These are phyloP conservation scores for Arachnopeziza araneosa DNA, from an alignment of 2,329 filamentous ascomycete species.

Conservation along the genomic window DNA sequence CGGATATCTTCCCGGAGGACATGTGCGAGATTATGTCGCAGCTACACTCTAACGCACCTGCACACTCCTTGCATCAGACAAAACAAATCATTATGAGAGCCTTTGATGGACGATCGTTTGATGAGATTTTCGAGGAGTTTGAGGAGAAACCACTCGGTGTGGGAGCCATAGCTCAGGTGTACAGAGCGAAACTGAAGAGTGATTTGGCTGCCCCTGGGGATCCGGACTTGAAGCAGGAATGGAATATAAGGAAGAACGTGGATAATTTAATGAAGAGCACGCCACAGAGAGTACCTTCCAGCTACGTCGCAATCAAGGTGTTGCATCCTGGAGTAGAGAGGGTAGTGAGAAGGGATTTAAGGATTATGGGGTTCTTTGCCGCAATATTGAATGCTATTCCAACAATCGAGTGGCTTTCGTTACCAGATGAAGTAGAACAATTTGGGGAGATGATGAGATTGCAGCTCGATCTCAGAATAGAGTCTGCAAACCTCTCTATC, in stretches of 20 bases:
- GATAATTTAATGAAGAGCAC: conserved; percentile 81
- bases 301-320: conserved; percentile 93
- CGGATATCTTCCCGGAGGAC: conserved; percentile 91
- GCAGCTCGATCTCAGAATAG: conserved; percentile 69
- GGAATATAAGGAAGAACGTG: conserved; percentile 71
- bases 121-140: conserved; percentile 96
- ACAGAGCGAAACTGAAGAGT: conserved; percentile 86
- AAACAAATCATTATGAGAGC: conserved; percentile 74
- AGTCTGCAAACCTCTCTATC: conserved; percentile 4
- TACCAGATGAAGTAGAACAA: conserved; percentile 88
- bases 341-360: conserved; percentile 81
- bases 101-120: conserved; percentile 73
- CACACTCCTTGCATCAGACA: conserved; percentile 77
- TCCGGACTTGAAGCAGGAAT: conserved; percentile 45
- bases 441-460: conserved; percentile 99
- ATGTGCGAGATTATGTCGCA: conserved; percentile 93
- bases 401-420: conserved; percentile 93
- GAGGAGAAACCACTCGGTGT: conserved; percentile 84
- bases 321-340: conserved; percentile 88
- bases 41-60: conserved; percentile 88
- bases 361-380: conserved; percentile 93
- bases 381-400: conserved; percentile 77
- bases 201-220: conserved; percentile 63
- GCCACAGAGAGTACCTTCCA: conserved; percentile 79
- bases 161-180: conserved; percentile 95